A percentile compares a stretch with the other conserved stretches of the same genome.
Evolutionary conservation across 2,329 filamentous ascomycete species (phyloP).

Genomic region (Periconia macrospinosa): DNA sequence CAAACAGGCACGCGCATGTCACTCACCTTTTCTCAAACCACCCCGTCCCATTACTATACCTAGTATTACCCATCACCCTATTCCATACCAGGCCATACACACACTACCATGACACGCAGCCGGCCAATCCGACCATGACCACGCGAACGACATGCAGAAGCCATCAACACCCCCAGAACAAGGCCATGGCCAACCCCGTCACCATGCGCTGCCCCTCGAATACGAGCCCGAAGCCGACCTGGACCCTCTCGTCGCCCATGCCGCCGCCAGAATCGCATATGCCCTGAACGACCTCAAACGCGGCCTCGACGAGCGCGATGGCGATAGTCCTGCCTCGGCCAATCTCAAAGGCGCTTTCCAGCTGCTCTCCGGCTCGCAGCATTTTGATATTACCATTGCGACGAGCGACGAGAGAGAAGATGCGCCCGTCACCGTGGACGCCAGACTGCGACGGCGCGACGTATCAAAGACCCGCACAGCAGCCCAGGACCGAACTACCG

Average conservation of each 20-base stretch:
- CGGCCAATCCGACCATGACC: background rate
- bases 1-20: background rate
- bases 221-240: constrained; percentile 4
- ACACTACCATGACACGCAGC: no score
- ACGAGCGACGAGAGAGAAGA: constrained; percentile 15
- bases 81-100: no score
- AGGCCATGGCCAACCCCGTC: background rate
- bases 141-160: background rate
- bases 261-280: constrained; percentile 19
- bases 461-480: no score
- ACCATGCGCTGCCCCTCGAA: background rate
- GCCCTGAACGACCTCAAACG: constrained; percentile 32
- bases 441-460: background rate
- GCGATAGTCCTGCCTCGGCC: constrained; percentile 12
- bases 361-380: constrained; percentile 2
- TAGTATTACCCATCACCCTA: no score
- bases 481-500: no score
- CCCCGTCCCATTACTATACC: no score
- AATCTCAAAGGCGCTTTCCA: constrained; percentile 17
- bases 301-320: constrained; percentile 21
- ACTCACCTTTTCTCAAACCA: background rate
- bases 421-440: constrained; percentile 18
- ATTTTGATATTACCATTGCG: background rate
- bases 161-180: background rate
- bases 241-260: constrained; percentile 21